These are phyloP conservation scores for Collybiopsis luxurians DNA, from an alignment of 768 basidiomycete species.

Conservation along the genomic window DNA sequence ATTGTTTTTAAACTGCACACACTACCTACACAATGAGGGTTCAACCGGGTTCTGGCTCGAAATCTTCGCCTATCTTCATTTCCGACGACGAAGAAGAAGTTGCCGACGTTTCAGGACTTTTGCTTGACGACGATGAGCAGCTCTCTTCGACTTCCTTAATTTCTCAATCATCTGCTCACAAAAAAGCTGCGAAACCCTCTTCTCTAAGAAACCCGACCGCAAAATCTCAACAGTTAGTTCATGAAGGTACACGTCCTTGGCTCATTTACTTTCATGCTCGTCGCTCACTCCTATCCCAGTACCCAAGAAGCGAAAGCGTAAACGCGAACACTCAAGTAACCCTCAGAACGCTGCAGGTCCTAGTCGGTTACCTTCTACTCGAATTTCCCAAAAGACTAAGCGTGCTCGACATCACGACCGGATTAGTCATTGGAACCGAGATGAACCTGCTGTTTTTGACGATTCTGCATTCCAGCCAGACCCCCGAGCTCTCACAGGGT, in stretches of 20 bases:
- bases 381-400: not conserved
- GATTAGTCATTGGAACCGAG: not conserved
- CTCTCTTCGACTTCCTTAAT: not conserved
- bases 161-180: not conserved
- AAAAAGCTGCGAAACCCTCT: not conserved
- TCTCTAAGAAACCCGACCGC: not conserved
- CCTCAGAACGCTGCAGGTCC: not conserved
- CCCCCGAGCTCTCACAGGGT: not conserved
- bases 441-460: not conserved
- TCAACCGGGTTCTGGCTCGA: conserved; percentile 15
- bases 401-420: conserved; percentile 1
- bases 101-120: not conserved
- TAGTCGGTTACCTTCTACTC: not conserved
- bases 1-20: not conserved
- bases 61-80: conserved; percentile 25
- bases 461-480: conserved; percentile 12
- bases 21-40: not conserved
- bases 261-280: not conserved
- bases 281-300: not conserved
- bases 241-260: not conserved
- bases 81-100: conserved; percentile 23
- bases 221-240: not conserved
- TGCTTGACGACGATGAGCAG: not conserved
- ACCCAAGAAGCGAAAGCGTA: conserved; percentile 6
- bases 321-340: conserved; percentile 2